Percentiles rank a stretch among this genome's conserved stretches.
phyloP scores from a whole-genome alignment of 108 stramenopile genomes.

The Pseudonitzschia pungens region DNA sequence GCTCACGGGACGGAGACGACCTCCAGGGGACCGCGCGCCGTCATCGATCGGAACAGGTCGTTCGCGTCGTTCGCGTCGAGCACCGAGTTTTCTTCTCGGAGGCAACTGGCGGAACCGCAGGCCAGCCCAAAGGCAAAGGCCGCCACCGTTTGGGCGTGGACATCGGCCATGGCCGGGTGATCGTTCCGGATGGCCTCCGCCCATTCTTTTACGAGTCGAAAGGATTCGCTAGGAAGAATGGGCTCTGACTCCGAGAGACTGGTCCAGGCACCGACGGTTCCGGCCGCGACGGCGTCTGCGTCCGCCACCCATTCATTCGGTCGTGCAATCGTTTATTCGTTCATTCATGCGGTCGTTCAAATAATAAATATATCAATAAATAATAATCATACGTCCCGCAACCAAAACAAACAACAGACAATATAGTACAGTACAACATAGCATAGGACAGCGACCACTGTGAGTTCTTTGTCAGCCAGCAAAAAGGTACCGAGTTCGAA shows the following conservation, averaged over 20 bases:
- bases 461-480: no score
- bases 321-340: no score
- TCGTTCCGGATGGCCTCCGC: background rate
- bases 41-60: conserved; percentile 45
- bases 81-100: conserved; percentile 80
- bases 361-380: no score
- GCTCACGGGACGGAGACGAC: background rate
- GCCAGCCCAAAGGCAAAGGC: conserved; percentile 76
- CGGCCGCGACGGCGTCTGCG: conserved; percentile 77
- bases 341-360: no score
- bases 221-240: conserved; percentile 1
- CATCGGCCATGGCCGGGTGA: conserved; percentile 1
- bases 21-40: background rate
- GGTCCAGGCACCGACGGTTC: conserved; percentile 79
- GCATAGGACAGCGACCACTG: no score
- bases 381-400: no score
- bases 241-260: conserved; percentile 24
- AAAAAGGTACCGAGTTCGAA: no score
- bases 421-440: no score
- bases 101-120: conserved; percentile 80
- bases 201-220: background rate
- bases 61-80: conserved; percentile 58
- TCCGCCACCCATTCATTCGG: background rate
- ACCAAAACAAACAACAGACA: no score
- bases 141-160: conserved; percentile 19